phyloP scores from a whole-genome alignment of 306 rosid genomes.

The Dryas octopetala region DNA sequence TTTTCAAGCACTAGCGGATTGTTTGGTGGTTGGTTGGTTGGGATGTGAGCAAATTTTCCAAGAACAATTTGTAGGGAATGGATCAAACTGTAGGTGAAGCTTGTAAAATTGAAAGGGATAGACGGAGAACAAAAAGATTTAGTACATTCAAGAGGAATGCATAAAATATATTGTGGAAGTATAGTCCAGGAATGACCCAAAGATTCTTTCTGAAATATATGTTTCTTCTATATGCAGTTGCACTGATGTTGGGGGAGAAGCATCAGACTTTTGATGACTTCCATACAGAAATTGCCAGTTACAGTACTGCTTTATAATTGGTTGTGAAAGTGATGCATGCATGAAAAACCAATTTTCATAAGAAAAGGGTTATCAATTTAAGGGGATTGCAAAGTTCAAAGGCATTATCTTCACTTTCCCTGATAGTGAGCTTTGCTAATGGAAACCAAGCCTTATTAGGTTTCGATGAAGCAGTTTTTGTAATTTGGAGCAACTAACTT shows the following conservation, averaged over 20 bases:
- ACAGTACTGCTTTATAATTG: background rate
- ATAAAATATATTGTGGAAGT: too few species aligned
- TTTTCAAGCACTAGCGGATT: background rate
- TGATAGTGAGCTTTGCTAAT: constrained; percentile 2
- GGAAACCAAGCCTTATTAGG: background rate
- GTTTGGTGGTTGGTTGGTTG: constrained; percentile 11
- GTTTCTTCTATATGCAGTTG: too few species aligned
- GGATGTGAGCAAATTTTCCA: background rate
- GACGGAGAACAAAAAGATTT: too few species aligned
- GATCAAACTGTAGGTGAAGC: too few species aligned
- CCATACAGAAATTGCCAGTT: background rate
- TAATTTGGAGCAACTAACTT: background rate
- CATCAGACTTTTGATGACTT: too few species aligned
- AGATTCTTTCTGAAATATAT: too few species aligned
- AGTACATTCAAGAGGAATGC: too few species aligned
- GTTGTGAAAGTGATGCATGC: background rate
- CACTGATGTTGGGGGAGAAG: too few species aligned
- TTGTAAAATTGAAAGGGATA: too few species aligned
- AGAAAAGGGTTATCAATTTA: constrained; percentile 3
- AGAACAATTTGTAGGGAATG: constrained; percentile 2
- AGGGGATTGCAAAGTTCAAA: background rate
- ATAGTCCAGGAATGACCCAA: too few species aligned
- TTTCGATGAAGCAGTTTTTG: background rate
- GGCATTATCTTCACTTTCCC: background rate
- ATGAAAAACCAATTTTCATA: background rate